These are phyloP conservation scores for Nakataea oryzae DNA, from an alignment of 2,329 filamentous ascomycete species.

Conservation along the genomic window DNA sequence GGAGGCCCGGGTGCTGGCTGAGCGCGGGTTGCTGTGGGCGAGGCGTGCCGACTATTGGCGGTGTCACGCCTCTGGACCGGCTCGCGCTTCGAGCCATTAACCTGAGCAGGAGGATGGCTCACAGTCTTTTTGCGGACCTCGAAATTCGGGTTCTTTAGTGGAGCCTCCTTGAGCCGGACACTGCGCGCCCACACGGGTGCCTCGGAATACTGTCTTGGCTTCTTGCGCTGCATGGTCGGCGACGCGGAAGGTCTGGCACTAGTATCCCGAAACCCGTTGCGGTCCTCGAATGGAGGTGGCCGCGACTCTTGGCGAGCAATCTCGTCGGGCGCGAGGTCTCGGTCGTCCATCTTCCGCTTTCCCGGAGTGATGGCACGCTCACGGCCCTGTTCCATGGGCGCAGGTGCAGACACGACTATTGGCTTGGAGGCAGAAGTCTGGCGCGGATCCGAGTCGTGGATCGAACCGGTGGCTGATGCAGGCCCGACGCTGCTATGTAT, in stretches of 20 bases:
- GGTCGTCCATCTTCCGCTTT: conserved; percentile 38
- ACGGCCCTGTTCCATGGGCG: conserved; percentile 18
- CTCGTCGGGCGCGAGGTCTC: conserved; percentile 38
- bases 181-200: conserved; percentile 40
- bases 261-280: conserved; percentile 28
- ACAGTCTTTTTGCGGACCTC: conserved; percentile 27
- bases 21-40: conserved; percentile 30
- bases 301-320: conserved; percentile 37
- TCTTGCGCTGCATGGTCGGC: conserved; percentile 20
- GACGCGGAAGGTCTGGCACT: conserved; percentile 11
- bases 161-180: conserved; percentile 5
- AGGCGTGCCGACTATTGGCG: conserved; percentile 34
- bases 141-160: conserved; percentile 31
- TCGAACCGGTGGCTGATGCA: conserved; percentile 8
- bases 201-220: conserved; percentile 22
- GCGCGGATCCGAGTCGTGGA: conserved; percentile 14
- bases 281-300: conserved; percentile 34
- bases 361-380: conserved; percentile 26
- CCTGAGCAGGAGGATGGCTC: conserved; percentile 14
- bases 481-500: conserved; percentile 32
- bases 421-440: conserved; percentile 6
- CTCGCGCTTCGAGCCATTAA: conserved; percentile 27
- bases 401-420: background rate
- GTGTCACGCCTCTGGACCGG: conserved; percentile 11
- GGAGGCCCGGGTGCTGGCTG: conserved; percentile 8